Percentiles rank a stretch among this genome's conserved stretches.
Conservation (phyloP, 768 basidiomycete genomes). For the Leccinum boreale region DNA sequence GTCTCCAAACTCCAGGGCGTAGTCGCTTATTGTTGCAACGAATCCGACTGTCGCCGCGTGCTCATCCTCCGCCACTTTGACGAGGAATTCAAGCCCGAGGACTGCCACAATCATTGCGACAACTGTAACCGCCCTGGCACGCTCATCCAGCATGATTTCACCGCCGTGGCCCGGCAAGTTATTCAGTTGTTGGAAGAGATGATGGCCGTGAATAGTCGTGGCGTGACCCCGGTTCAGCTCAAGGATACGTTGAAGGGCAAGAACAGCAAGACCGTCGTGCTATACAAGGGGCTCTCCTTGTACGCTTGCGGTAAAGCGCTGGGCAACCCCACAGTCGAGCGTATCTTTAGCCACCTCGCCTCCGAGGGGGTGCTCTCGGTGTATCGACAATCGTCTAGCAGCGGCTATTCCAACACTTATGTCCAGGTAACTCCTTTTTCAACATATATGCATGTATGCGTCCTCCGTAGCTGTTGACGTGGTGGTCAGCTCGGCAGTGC, state of each 20-base stretch:
- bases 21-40: constrained; percentile 75
- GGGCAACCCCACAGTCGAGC: constrained; percentile 54
- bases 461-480: neutral
- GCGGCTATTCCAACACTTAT: constrained; percentile 52
- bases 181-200: constrained; percentile 56
- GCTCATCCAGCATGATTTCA: constrained; percentile 55
- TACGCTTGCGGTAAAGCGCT: constrained; percentile 57
- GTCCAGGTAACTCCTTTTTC: constrained; percentile 39
- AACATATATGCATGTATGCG: neutral
- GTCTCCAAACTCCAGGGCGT: constrained; percentile 55
- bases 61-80: constrained; percentile 89
- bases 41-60: constrained; percentile 80
- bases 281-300: constrained; percentile 43
- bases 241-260: constrained; percentile 66
- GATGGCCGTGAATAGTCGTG: constrained; percentile 36
- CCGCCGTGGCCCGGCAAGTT: constrained; percentile 50
- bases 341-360: constrained; percentile 58
- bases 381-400: constrained; percentile 42
- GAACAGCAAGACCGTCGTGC: constrained; percentile 41
- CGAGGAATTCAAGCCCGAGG: constrained; percentile 65
- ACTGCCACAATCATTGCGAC: constrained; percentile 77
- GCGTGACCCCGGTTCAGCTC: constrained; percentile 59
- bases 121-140: constrained; percentile 64
- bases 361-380: constrained; percentile 47
- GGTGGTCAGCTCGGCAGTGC: constrained; percentile 14